Conservation (phyloP, 2,329 filamentous ascomycete species). For the Stachybotrys chartarum region DNA sequence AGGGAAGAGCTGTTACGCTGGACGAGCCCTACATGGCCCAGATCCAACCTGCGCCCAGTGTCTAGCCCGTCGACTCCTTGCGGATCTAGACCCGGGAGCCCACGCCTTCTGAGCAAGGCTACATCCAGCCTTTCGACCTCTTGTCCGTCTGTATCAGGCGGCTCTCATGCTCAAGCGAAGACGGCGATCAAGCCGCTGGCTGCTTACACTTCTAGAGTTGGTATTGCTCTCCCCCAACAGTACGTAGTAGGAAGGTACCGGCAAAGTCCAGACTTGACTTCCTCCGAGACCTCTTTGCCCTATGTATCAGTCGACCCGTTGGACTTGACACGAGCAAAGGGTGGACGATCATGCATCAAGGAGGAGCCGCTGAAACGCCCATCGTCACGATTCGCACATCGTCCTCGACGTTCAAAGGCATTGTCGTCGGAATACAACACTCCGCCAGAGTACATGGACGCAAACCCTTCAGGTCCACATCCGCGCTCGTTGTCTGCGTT, state of each 20-base stretch:
- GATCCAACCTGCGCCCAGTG: background rate
- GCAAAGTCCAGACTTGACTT: background rate
- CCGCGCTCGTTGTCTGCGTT: slow-evolving; percentile 9
- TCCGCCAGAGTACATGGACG: slow-evolving; percentile 18
- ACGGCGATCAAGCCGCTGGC: background rate
- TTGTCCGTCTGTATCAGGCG: background rate
- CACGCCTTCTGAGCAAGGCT: background rate
- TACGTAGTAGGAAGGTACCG: background rate
- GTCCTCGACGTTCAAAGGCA: slow-evolving; percentile 10
- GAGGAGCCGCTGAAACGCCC: slow-evolving; percentile 32
- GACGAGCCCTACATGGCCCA: background rate
- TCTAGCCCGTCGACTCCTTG: background rate
- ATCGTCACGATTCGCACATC: slow-evolving; percentile 22
- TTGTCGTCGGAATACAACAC: slow-evolving; percentile 20
- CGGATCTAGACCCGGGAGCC: background rate
- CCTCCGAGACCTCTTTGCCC: background rate
- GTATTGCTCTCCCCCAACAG: background rate
- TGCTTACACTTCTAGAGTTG: background rate
- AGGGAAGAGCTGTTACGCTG: background rate
- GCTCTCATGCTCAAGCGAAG: background rate
- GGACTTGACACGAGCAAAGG: slow-evolving; percentile 1
- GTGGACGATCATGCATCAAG: slow-evolving; percentile 16
- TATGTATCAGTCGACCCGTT: slow-evolving; percentile 2
- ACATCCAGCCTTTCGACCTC: background rate
- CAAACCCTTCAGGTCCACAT: slow-evolving; percentile 6